Conservation (phyloP, 208 protist genomes). For the Herpetomonas muscarum region DNA sequence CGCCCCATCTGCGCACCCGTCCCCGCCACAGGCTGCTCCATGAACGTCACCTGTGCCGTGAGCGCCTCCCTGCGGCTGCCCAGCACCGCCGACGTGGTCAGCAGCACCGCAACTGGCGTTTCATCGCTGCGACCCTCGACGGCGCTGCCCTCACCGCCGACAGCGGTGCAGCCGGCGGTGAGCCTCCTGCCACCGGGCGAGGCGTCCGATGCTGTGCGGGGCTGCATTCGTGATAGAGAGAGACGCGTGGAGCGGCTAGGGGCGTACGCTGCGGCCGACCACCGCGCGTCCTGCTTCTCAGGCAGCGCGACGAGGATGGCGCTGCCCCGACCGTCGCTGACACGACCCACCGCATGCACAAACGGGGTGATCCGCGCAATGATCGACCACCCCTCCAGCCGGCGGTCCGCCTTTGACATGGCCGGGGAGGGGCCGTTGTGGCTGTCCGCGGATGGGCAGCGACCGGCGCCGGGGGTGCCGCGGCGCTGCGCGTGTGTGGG, state of each 20-base stretch:
- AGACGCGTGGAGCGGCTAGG: no score
- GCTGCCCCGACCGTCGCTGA: conserved; percentile 49
- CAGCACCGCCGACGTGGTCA: conserved; percentile 76
- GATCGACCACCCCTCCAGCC: conserved; percentile 48
- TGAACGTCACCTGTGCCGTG: conserved; percentile 41
- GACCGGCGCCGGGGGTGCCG: no score
- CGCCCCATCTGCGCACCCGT: conserved; percentile 43
- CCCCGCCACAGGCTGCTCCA: conserved; percentile 75
- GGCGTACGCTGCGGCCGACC: background rate
- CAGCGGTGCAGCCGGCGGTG: background rate
- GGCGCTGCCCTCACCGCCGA: background rate
- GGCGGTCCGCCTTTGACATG: conserved; percentile 14
- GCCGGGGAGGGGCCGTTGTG: conserved; percentile 14
- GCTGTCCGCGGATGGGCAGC: background rate
- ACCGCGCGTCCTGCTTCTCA: background rate
- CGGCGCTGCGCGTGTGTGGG: background rate
- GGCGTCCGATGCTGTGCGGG: no score
- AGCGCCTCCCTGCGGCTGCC: conserved; percentile 24
- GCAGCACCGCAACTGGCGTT: conserved; percentile 40
- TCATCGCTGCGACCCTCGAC: background rate
- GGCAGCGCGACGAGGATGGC: conserved; percentile 64
- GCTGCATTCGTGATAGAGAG: no score
- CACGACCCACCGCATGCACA: conserved; percentile 76
- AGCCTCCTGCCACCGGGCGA: no score
- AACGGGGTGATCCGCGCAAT: conserved; percentile 77